Evolutionary conservation across 2,329 filamentous ascomycete genomes (phyloP).

Genomic region (Zalaria obscura): DNA sequence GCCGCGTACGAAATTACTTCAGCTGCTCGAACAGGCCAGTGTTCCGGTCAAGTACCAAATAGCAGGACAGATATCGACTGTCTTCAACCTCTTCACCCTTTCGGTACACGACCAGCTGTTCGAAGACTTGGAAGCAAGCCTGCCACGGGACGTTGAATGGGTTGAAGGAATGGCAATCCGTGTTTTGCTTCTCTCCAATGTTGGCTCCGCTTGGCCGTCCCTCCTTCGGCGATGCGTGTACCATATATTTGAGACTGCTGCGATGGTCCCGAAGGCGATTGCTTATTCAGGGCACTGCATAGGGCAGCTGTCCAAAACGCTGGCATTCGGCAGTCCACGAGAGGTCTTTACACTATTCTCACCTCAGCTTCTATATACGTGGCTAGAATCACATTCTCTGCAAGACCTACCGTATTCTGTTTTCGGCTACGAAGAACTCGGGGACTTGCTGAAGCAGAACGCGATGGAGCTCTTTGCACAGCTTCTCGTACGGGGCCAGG

Average conservation of each 20-base stretch:
- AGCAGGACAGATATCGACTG: slow-evolving; percentile 49
- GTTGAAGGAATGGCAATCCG: slow-evolving; percentile 76
- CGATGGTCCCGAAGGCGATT: slow-evolving; percentile 49
- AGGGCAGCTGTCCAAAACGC: slow-evolving; percentile 45
- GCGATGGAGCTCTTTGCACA: slow-evolving; percentile 69
- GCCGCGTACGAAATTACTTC: slow-evolving; percentile 58
- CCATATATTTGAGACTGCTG: slow-evolving; percentile 84
- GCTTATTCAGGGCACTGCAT: slow-evolving; percentile 64
- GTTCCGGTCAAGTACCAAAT: slow-evolving; percentile 65
- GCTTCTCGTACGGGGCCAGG: slow-evolving; percentile 66
- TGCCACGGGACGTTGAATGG: slow-evolving; percentile 60
- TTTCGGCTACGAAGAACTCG: slow-evolving; percentile 61
- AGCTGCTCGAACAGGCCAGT: slow-evolving; percentile 51
- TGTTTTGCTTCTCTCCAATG: slow-evolving; percentile 56
- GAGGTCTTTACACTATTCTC: slow-evolving; percentile 74
- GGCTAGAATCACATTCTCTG: slow-evolving; percentile 56
- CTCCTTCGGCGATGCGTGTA: slow-evolving; percentile 78
- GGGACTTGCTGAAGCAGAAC: slow-evolving; percentile 54
- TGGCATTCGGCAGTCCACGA: slow-evolving; percentile 51
- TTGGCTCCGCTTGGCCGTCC: slow-evolving; percentile 76
- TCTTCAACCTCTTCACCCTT: slow-evolving; percentile 75
- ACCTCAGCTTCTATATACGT: slow-evolving; percentile 80
- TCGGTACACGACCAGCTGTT: slow-evolving; percentile 74
- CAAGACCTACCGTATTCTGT: slow-evolving; percentile 69
- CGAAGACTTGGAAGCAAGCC: slow-evolving; percentile 62